Base-by-base conservation (phyloP, 148 eudicot species). In the Polygonum aviculare region DNA sequence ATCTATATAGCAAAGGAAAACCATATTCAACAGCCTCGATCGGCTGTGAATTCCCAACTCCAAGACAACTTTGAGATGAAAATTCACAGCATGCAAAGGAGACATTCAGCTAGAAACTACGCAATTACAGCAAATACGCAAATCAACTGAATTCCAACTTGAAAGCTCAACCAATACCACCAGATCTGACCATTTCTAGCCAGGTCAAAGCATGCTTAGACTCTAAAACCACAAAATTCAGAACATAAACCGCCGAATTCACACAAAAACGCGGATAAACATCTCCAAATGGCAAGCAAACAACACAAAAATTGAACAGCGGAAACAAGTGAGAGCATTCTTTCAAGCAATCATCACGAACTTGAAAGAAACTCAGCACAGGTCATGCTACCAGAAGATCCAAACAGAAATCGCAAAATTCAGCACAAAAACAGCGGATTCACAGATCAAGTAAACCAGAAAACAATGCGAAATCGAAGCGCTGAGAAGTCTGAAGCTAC, bases 131-230 rank as follows among this genome's bases (percentile, higher is more conserved):
- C 39, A 62, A 2, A 26, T 1, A 26, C 63, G 31, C 0, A 22
- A 10, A 31, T 62, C 38, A 62, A 62, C 38, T 26, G 38, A 26
- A 11, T 18, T 26, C 38, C 69, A 60, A 31, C 36, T 26, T 60
- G 8, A 60, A 62, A 62, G 38, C 38, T 62, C 4, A 2, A 26
- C 16, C 69, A 11, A 26, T 11, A 26, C 69, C 38, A 31, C 38
- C 69, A 62, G 69, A 62, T 62, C 69, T 62, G 69, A 62, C 69
- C 16, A 31, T 62, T 11, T 62, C 69, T 2, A 62, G 26, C 60
- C n/a, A 14, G 60, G 26, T 10, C 26, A 18, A 54, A 54, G 0
- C 26, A 54, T 54, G 22, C 60, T 62, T 26, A 26, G 39, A 11
- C 5, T 2, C 12, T 26, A 3, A 62, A 26, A 12, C 12, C 69